phyloP scores from a whole-genome alignment of 2,329 filamentous ascomycete genomes.

The Alternaria novae-zelandiae region DNA sequence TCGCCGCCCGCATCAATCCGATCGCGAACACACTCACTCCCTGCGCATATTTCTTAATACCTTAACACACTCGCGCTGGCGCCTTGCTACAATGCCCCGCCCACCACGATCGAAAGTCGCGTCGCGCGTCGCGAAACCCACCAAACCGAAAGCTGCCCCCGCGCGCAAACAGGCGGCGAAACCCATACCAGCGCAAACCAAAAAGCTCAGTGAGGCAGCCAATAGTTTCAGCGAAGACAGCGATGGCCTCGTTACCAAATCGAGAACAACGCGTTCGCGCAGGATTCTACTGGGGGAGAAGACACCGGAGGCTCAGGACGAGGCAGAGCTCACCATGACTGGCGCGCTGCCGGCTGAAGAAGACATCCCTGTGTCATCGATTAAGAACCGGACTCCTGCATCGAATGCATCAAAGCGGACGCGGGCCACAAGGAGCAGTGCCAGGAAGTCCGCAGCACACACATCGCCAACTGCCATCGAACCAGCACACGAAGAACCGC shows the following conservation, averaged over 20 bases:
- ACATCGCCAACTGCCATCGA: constrained; percentile 13
- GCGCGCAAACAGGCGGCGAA: constrained; percentile 25
- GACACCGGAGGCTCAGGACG: constrained; percentile 23
- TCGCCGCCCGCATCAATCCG: constrained; percentile 1
- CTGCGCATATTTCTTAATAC: constrained; percentile 2
- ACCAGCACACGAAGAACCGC: constrained; percentile 13
- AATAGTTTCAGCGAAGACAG: constrained; percentile 46
- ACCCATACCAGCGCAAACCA: constrained; percentile 22
- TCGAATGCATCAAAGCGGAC: constrained; percentile 24
- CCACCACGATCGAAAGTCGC: constrained; percentile 47
- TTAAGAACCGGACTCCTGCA: constrained; percentile 29
- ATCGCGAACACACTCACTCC: constrained; percentile 10
- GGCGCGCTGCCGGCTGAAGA: constrained; percentile 40
- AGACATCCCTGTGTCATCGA: neutral
- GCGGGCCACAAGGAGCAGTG: constrained; percentile 26
- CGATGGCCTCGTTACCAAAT: constrained; percentile 44
- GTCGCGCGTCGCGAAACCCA: constrained; percentile 41
- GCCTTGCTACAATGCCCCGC: constrained; percentile 41
- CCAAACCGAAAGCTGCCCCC: constrained; percentile 25
- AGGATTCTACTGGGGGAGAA: constrained; percentile 26
- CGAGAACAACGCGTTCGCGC: constrained; percentile 27
- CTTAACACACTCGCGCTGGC: neutral
- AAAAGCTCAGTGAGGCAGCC: constrained; percentile 17
- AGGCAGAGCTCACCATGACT: constrained; percentile 44
- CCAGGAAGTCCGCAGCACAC: constrained; percentile 20